Evolutionary conservation across 345 rosid species (phyloP), one percentile per base, ranked within the genome.

Genomic region (Lepidium aucheri): DNA sequence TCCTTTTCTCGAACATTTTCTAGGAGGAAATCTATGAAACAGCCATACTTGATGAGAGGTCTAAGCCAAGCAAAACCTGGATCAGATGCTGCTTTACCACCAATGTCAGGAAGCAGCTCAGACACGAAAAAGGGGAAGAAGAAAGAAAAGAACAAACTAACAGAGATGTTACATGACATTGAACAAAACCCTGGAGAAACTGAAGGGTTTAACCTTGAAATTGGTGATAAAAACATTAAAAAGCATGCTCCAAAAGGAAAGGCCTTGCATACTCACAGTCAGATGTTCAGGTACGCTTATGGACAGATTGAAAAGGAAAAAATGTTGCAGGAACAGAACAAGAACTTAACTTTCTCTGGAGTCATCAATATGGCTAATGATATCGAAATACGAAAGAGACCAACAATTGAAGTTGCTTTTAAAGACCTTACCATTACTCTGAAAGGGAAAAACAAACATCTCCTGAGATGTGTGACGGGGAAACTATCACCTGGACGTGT

Each of bases 251-350:
- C 96, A 9, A 91, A 60, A 80, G 94, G 96, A 8, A 95, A 87
- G 75, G 60, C 79, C 9, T 71, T 90, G 77, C 97, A 91, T 74
- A 87, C 96, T 2, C 95, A 91, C 67, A 95, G 99, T 68, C 97
- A 95, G 79, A 91, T 91, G 84, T 91, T 89, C 76, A 82, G 90
- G 70, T 95, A 95, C 38, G 97, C 99, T 9, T 94, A 90, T 66
- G 86, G 84, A 32, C 96, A 90, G 77, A 90, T 90, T 2, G 97
- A 94, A 79, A 88, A 82, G 77, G 99, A 95, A 67, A 95, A 95
- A 45, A 90, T 90, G 8, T 20, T 87, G 81, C 94, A 95, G 64
- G 97, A 95, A 77, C 84, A 87, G 75, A 87, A 87, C 69, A 79
- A 84, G 80, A 81, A 91, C 78, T 76, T 95, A 76, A 88, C 97